Conservation (phyloP, 148 eudicot genomes). For the Persicaria maculosa region DNA sequence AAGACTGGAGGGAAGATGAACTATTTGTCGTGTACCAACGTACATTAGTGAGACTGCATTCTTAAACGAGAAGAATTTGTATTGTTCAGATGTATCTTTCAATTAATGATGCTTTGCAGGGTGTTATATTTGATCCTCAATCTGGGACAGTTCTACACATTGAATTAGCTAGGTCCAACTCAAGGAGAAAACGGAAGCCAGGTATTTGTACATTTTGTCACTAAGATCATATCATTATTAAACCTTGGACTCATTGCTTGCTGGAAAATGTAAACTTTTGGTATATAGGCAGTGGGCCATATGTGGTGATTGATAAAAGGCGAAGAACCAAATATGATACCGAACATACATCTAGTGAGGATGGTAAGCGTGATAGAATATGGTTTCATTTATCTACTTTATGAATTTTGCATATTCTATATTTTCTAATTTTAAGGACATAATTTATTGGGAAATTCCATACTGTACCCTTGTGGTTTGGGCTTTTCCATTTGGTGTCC, state of each 20-base stretch:
- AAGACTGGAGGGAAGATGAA: too few species aligned
- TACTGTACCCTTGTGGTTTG: too few species aligned
- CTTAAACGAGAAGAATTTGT: not conserved
- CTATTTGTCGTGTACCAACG: too few species aligned
- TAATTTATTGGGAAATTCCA: too few species aligned
- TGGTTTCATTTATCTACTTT: too few species aligned
- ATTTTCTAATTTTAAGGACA: too few species aligned
- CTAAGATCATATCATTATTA: not conserved
- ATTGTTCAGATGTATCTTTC: not conserved
- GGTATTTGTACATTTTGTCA: slow-evolving; percentile 27
- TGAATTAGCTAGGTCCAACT: slow-evolving; percentile 89
- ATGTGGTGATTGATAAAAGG: slow-evolving; percentile 88
- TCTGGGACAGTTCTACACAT: slow-evolving; percentile 64
- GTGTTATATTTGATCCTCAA: slow-evolving; percentile 82
- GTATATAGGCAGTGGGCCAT: slow-evolving; percentile 63
- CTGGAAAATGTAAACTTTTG: not conserved
- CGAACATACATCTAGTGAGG: slow-evolving; percentile 60
- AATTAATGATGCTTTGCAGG: slow-evolving; percentile 35
- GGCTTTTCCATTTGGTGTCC: too few species aligned
- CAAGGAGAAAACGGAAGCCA: slow-evolving; percentile 59
- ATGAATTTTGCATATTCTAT: too few species aligned
- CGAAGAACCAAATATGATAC: slow-evolving; percentile 30
- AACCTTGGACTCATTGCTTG: not conserved
- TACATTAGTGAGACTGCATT: not conserved
- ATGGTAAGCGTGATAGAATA: slow-evolving; percentile 33